These are phyloP conservation scores for Paecilomyces variotii DNA, from an alignment of 2,329 filamentous ascomycete species.

Conservation along the genomic window DNA sequence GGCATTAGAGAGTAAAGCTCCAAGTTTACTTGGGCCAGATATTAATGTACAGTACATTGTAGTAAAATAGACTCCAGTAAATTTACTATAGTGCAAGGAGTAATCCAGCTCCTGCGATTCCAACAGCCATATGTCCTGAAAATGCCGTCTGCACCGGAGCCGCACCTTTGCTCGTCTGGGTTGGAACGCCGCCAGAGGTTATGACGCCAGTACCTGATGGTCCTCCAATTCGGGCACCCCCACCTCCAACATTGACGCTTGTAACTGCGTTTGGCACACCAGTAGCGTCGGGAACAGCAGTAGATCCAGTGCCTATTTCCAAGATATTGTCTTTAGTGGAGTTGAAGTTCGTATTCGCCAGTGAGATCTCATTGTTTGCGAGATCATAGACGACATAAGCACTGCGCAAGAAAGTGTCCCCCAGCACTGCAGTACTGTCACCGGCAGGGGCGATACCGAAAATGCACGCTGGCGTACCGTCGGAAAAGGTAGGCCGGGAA, in stretches of 20 bases:
- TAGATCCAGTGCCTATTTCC: constrained; percentile 43
- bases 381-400: constrained; percentile 72
- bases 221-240: constrained; percentile 36
- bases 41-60: too few relatives aligned
- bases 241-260: constrained; percentile 33
- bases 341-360: constrained; percentile 61
- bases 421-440: constrained; percentile 52
- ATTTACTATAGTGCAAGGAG: constrained; percentile 2
- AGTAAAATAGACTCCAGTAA: not conserved
- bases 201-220: constrained; percentile 10
- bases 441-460: constrained; percentile 60
- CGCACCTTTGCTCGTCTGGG: constrained; percentile 11
- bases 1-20: too few relatives aligned
- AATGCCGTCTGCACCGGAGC: constrained; percentile 10
- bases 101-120: constrained; percentile 17
- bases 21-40: too few relatives aligned
- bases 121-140: constrained; percentile 10
- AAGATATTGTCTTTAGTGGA: constrained; percentile 40
- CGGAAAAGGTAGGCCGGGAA: constrained; percentile 35
- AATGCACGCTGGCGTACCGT: constrained; percentile 52
- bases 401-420: constrained; percentile 66
- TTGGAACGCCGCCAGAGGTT: constrained; percentile 9
- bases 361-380: constrained; percentile 60
- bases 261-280: constrained; percentile 44
- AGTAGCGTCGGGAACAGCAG: constrained; percentile 44